These are phyloP conservation scores for Xylariaceae sp. DNA, from an alignment of 2,329 filamentous ascomycete species.

Conservation along the genomic window DNA sequence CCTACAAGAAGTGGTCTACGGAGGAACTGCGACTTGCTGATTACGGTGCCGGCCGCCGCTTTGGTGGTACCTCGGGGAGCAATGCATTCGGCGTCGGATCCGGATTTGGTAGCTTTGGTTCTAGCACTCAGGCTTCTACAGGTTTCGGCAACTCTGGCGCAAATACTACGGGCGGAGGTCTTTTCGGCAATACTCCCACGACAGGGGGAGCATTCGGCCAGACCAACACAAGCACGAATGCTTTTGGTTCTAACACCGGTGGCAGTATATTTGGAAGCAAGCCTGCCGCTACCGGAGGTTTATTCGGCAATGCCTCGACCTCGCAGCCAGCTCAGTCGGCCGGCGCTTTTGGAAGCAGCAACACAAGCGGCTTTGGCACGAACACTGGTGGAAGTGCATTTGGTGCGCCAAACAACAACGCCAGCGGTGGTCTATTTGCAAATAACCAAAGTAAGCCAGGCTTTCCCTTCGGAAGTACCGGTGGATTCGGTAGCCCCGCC, in stretches of 20 bases:
- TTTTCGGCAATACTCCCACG: conserved; percentile 35
- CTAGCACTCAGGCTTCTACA: conserved; percentile 31
- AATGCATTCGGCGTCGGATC: conserved; percentile 71
- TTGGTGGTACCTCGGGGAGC: conserved; percentile 75
- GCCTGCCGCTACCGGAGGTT: conserved; percentile 28
- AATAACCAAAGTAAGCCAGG: conserved; percentile 27
- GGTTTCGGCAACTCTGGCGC: conserved; percentile 31
- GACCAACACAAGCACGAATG: conserved; percentile 20
- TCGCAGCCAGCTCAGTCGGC: conserved; percentile 20
- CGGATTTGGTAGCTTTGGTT: conserved; percentile 48
- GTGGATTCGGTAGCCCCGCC: conserved; percentile 19
- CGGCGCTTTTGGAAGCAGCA: conserved; percentile 35
- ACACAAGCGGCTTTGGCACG: conserved; percentile 40
- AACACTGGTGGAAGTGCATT: conserved; percentile 41
- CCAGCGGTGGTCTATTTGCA: conserved; percentile 37
- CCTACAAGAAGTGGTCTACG: conserved; percentile 86
- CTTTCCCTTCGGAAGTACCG: conserved; percentile 24
- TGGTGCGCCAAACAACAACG: conserved; percentile 36
- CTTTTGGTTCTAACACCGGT: conserved; percentile 28
- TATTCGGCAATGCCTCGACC: conserved; percentile 35
- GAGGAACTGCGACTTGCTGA: conserved; percentile 79
- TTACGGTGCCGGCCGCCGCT: conserved; percentile 79
- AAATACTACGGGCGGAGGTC: conserved; percentile 34
- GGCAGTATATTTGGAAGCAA: conserved; percentile 39
- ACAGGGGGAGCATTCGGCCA: conserved; percentile 27